Evolutionary conservation across 495 filamentous ascomycete genomes (phyloP).

Genomic region (Aspergillus baeticus): DNA sequence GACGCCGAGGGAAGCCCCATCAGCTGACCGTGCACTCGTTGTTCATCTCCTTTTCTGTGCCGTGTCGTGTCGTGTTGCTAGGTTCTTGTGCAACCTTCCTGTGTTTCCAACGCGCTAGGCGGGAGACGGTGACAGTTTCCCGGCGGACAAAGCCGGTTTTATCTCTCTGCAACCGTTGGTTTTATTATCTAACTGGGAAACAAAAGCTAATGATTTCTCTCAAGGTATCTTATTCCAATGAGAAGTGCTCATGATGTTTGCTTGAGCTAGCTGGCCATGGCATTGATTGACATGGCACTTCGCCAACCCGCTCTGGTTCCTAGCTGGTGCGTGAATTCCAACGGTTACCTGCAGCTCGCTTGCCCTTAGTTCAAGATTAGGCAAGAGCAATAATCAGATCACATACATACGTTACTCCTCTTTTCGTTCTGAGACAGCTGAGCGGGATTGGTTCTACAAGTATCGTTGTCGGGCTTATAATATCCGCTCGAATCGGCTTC

Average conservation of each 20-base stretch:
- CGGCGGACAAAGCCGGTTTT: background rate
- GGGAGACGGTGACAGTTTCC: background rate
- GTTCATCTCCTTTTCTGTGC: background rate
- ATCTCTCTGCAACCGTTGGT: background rate
- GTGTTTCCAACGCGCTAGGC: background rate
- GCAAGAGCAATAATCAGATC: conserved; percentile 5
- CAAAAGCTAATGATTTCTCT: background rate
- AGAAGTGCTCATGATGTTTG: background rate
- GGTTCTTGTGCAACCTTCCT: conserved; percentile 11
- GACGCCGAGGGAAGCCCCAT: background rate
- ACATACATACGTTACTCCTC: conserved; percentile 5
- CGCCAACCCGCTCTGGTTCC: conserved; percentile 1
- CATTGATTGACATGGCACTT: conserved; percentile 1
- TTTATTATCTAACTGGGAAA: no score
- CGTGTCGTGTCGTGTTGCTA: background rate
- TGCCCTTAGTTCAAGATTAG: conserved; percentile 13
- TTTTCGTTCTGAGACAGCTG: background rate
- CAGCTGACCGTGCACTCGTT: background rate
- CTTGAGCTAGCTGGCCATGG: conserved; percentile 1
- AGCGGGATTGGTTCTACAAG: background rate
- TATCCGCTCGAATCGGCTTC: background rate
- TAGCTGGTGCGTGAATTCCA: conserved; percentile 20
- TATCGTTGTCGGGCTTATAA: background rate
- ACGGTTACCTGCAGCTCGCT: conserved; percentile 24
- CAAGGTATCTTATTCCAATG: background rate